Percentiles rank a stretch among this genome's conserved stretches.
Conservation (phyloP, 306 rosid genomes). For the Pterocarpus macrocarpus region DNA sequence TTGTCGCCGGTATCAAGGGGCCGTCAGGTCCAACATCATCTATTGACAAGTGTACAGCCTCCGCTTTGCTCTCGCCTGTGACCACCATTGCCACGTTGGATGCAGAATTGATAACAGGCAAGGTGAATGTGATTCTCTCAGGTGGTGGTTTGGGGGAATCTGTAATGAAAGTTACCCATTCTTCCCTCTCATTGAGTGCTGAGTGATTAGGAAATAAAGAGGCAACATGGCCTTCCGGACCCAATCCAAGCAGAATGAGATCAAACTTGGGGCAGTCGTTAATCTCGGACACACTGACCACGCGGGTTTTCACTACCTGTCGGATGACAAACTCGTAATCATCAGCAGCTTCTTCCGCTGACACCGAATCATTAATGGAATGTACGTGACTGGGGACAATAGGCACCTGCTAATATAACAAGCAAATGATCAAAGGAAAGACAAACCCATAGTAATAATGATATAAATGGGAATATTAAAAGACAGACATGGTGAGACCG, state of each 20-base stretch:
- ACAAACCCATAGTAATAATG: conserved; percentile 18
- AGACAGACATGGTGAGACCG: conserved; percentile 20
- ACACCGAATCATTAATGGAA: conserved; percentile 86
- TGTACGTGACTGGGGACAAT: conserved; percentile 88
- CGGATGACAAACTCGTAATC: conserved; percentile 92
- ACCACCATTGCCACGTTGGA: conserved; percentile 83
- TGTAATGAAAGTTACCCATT: conserved; percentile 91
- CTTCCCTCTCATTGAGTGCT: conserved; percentile 73
- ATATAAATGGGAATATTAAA: conserved; percentile 24
- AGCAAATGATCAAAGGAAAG: conserved; percentile 42
- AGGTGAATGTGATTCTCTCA: conserved; percentile 93
- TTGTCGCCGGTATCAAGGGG: conserved; percentile 69
- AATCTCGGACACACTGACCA: conserved; percentile 75
- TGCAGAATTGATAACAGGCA: conserved; percentile 97
- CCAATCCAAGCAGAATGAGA: conserved; percentile 93
- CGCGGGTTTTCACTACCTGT: conserved; percentile 89
- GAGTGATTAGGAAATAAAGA: conserved; percentile 86
- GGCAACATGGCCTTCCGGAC: conserved; percentile 91
- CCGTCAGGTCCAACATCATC: conserved; percentile 62
- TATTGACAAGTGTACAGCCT: conserved; percentile 77
- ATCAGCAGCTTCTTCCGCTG: conserved; percentile 96
- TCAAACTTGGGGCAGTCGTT: conserved; percentile 97
- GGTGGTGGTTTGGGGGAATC: conserved; percentile 98
- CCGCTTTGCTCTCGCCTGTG: conserved; percentile 77
- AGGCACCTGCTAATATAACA: conserved; percentile 70